A percentile compares a stretch with the other conserved stretches of the same genome.
Evolutionary conservation across 1,284 basidiomycete species (phyloP).

Genomic region (Calocybe gambosa): DNA sequence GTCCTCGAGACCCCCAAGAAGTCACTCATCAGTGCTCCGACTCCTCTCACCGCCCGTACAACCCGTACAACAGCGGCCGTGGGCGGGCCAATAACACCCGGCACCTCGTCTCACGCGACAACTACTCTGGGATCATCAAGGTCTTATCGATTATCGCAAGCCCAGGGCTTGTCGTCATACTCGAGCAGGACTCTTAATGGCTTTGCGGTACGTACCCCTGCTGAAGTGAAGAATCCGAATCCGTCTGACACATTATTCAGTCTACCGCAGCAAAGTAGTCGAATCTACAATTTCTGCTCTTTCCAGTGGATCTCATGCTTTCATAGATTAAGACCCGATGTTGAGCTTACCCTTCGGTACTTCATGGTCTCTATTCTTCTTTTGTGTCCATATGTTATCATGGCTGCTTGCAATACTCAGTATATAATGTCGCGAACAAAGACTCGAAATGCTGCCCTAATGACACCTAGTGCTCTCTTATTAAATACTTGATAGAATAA

Average conservation of each 20-base stretch:
- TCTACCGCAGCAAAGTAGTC: conserved; percentile 41
- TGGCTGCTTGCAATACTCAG: conserved; percentile 36
- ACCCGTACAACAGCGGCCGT: conserved; percentile 47
- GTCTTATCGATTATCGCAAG: conserved; percentile 48
- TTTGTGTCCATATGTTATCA: conserved; percentile 24
- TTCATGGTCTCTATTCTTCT: conserved; percentile 29
- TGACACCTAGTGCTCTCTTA: conserved; percentile 9
- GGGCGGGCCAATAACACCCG: conserved; percentile 55
- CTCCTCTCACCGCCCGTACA: conserved; percentile 71
- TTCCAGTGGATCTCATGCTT: conserved; percentile 15
- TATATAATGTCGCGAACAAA: conserved; percentile 24
- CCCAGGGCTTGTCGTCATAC: conserved; percentile 47
- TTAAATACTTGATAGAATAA: conserved; percentile 8
- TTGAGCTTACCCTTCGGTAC: conserved; percentile 35
- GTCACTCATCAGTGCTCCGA: conserved; percentile 78
- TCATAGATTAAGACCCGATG: conserved; percentile 14
- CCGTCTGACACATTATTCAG: conserved; percentile 22
- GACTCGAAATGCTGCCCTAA: conserved; percentile 7
- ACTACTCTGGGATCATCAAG: conserved; percentile 45
- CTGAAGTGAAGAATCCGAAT: background rate
- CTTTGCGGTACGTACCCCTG: conserved; percentile 35
- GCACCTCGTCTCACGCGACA: conserved; percentile 35
- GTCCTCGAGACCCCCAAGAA: conserved; percentile 77
- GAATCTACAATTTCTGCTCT: conserved; percentile 11
- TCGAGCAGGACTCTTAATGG: conserved; percentile 50